These are phyloP conservation scores for Tolypocladium ovalisporum DNA, from an alignment of 2,329 filamentous ascomycete species.

Conservation along the genomic window DNA sequence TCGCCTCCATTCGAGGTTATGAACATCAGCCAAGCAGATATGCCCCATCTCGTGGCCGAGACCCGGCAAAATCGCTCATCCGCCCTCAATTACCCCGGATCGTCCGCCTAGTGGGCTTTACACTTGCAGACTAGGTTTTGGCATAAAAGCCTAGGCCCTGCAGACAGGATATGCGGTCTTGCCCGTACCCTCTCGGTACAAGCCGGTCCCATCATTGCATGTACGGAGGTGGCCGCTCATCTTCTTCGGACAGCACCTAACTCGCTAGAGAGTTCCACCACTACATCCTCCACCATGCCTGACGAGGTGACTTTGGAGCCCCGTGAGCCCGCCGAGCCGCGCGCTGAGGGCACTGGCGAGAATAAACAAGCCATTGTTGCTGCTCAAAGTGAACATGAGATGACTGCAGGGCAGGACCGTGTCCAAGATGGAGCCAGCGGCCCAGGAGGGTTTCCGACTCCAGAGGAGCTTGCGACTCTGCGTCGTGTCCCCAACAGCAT, in stretches of 20 bases:
- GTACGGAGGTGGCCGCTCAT: not conserved
- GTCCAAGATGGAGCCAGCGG: not conserved
- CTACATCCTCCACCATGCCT: not conserved
- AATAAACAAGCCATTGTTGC: not conserved
- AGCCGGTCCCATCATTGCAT: not conserved
- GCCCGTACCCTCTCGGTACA: not conserved
- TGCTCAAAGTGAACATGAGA: not conserved
- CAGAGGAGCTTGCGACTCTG: slow-evolving; percentile 51
- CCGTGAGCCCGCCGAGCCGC: not conserved
- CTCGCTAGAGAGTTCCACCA: no score
- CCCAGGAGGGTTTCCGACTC: slow-evolving; percentile 36
- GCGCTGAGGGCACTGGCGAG: not conserved
- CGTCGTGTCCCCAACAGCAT: slow-evolving; percentile 53
- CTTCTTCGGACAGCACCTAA: not conserved
- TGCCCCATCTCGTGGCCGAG: not conserved
- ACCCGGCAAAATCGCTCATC: not conserved
- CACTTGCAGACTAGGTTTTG: not conserved
- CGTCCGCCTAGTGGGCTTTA: not conserved
- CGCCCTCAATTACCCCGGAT: not conserved
- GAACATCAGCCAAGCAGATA: not conserved
- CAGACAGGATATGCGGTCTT: not conserved
- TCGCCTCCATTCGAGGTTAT: not conserved
- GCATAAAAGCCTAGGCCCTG: not conserved
- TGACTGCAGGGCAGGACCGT: not conserved
- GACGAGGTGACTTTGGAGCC: not conserved